A percentile compares a stretch with the other conserved stretches of the same genome.
phyloP scores from a whole-genome alignment of 1,284 basidiomycete genomes.

The Hypsizygus ulmarius region DNA sequence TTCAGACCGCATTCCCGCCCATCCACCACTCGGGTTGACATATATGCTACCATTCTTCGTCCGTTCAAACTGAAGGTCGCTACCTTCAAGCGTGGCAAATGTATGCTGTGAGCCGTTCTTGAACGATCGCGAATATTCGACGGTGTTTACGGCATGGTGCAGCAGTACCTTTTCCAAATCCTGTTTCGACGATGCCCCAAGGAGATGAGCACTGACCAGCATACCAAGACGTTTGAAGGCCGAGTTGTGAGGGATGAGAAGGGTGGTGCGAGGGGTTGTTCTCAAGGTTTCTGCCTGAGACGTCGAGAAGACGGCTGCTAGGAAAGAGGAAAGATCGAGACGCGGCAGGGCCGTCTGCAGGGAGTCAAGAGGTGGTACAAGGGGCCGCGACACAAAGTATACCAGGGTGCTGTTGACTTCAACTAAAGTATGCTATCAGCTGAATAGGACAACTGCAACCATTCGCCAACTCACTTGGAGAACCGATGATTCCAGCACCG shows the following conservation, averaged over 20 bases:
- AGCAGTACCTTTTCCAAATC: conserved; percentile 82
- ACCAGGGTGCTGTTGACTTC: conserved; percentile 78
- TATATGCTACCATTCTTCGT: conserved; percentile 46
- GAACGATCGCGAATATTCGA: conserved; percentile 73
- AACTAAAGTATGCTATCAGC: conserved; percentile 40
- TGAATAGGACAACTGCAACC: not conserved
- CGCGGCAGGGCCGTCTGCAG: conserved; percentile 82
- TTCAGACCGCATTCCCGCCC: conserved; percentile 64
- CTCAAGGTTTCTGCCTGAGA: conserved; percentile 73
- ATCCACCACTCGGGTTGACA: conserved; percentile 70
- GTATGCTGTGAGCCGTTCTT: conserved; percentile 63
- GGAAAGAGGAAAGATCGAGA: conserved; percentile 84
- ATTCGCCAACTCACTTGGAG: conserved; percentile 54
- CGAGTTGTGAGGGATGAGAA: conserved; percentile 85
- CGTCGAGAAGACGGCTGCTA: conserved; percentile 86
- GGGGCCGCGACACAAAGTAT: conserved; percentile 85
- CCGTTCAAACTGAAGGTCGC: conserved; percentile 63
- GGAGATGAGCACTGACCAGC: conserved; percentile 85
- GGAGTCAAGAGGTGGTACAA: conserved; percentile 80
- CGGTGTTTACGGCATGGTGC: conserved; percentile 79
- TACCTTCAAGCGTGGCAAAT: conserved; percentile 71
- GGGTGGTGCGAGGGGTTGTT: conserved; percentile 69
- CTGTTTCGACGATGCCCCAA: conserved; percentile 69
- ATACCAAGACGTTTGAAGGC: conserved; percentile 86
- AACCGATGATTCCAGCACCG: conserved; percentile 78